Base-by-base conservation (phyloP, 371 early-diverging fungal species). In the Mortierella sp. region DNA sequence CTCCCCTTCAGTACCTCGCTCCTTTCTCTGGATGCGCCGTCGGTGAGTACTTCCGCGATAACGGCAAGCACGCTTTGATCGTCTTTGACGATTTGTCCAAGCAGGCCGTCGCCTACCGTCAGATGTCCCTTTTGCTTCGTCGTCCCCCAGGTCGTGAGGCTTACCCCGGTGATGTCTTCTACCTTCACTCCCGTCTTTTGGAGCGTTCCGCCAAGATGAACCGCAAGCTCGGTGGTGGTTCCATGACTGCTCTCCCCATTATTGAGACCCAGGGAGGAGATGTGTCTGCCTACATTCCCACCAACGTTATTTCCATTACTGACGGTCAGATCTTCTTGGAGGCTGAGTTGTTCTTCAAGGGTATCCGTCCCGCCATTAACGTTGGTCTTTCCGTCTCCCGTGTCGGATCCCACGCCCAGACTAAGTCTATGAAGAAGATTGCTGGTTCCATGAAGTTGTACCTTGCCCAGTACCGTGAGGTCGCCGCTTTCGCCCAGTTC, bases 241-340 rank as follows among this genome's bases (percentile, higher is more conserved):
- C 97, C 83, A 89, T 97, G 90, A 97, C 97, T 63, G 97, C 97
- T 63, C 92, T 97, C 68, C 97, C 97, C 85, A 93, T 97, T 83
- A 96, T 97, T 89, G 97, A 97, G 86, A 97, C 97, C 83, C 96
- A 97, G 89, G 97, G 97, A 89, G 97, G 97, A 87, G 97, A 96
- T 92, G 97, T 97, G 84, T 96, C 97, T 66, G 97, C 97, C 55
- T 97, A 97, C 90, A 97, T 97, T 90, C 97, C 97, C 75, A 97
- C 97, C 87, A 97, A 97, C 91, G 97, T 97, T 83, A 97, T 97
- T 95, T 96, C 96, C 87, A 97, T 97, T 80, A 97, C 97, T 69
- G 97, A 97, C 86, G 97, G 97, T 55, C 97, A 96, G 87, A 96
- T 96, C 77, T 96, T 97, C 95, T 91, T 97, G 90, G 98, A 97